A percentile compares a stretch with the other conserved stretches of the same genome.
Conservation (phyloP, 352 stramenopile species). For the Thraustochytrium striatum region DNA sequence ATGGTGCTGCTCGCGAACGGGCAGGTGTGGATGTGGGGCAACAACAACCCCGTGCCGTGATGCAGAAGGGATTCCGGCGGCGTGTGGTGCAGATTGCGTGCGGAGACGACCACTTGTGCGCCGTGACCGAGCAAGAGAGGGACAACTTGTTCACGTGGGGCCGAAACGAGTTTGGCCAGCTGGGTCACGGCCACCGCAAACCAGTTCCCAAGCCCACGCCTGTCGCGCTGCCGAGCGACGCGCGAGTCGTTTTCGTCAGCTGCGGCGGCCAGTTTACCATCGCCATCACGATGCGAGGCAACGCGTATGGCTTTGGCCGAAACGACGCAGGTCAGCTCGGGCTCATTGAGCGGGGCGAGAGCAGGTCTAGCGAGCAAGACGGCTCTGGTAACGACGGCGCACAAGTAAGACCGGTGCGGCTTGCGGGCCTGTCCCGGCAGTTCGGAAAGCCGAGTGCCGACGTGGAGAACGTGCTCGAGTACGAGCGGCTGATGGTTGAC, state of each 20-base stretch:
- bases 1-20: not conserved
- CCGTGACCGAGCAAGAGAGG: not conserved
- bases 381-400: too few relatives aligned
- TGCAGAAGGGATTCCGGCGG: not conserved
- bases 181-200: not conserved
- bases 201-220: not conserved
- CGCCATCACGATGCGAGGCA: not conserved
- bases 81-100: not conserved
- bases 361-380: not conserved
- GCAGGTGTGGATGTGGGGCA: not conserved
- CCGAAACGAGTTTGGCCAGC: not conserved
- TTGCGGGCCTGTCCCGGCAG: not conserved
- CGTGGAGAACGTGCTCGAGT: not conserved
- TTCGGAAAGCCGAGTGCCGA: not conserved
- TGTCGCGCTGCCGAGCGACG: not conserved
- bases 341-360: not conserved
- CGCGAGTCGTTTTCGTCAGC: not conserved
- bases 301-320: not conserved
- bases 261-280: not conserved
- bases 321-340: not conserved
- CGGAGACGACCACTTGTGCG: not conserved
- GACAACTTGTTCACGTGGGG: not conserved
- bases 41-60: not conserved
- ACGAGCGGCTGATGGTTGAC: not conserved
- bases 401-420: not conserved